phyloP scores from a whole-genome alignment of 1,284 basidiomycete species.

The Puccinia sorghi region DNA sequence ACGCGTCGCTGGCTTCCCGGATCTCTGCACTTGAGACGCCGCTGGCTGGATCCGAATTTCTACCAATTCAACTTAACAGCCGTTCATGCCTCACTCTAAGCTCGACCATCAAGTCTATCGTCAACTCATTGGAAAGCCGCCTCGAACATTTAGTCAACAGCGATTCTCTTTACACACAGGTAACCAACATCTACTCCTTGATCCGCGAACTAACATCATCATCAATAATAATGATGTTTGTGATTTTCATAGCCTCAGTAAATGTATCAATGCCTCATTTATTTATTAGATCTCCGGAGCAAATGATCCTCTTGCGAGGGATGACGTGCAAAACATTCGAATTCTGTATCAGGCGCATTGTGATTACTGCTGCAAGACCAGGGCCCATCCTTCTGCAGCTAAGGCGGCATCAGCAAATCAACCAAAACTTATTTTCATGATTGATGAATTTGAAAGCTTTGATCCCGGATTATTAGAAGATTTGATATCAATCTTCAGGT shows the following conservation, averaged over 20 bases:
- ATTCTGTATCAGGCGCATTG: conserved; percentile 20
- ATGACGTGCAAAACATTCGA: conserved; percentile 42
- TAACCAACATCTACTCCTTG: conserved; percentile 13
- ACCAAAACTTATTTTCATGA: conserved; percentile 31
- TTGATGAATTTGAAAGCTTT: conserved; percentile 44
- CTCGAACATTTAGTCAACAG: conserved; percentile 1
- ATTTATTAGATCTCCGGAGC: conserved; percentile 3
- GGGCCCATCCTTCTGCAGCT: background rate
- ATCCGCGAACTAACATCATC: conserved; percentile 5
- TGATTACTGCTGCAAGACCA: background rate
- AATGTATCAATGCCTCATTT: no score
- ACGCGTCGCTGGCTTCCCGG: conserved; percentile 18
- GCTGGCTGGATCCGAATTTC: conserved; percentile 14
- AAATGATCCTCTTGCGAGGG: conserved; percentile 23
- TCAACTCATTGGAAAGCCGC: conserved; percentile 19
- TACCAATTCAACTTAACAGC: conserved; percentile 40
- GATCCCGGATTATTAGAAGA: conserved; percentile 32
- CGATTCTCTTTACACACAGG: conserved; percentile 9
- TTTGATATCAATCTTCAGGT: conserved; percentile 40
- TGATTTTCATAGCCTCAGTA: background rate
- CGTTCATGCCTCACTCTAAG: conserved; percentile 32
- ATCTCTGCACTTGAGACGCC: conserved; percentile 14
- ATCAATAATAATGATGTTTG: background rate
- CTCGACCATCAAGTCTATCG: conserved; percentile 36
- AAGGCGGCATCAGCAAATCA: background rate